Conservation (phyloP, 495 filamentous ascomycete genomes). For the Rusavskia elegans region DNA sequence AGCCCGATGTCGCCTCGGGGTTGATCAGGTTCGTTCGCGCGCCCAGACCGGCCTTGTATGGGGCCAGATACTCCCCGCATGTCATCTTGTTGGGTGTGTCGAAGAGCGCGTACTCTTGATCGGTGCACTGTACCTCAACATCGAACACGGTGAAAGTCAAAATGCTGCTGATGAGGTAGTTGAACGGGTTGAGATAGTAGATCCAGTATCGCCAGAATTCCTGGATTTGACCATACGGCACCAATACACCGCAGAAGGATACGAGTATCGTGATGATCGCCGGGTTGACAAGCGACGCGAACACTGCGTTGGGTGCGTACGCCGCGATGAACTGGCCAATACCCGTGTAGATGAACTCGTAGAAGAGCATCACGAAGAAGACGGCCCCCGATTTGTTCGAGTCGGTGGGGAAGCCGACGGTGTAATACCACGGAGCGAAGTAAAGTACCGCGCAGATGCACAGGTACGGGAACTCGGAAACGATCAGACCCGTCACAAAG, state of each 20-base stretch:
- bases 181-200: slow-evolving; percentile 50
- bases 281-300: slow-evolving; percentile 40
- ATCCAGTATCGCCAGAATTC: slow-evolving; percentile 53
- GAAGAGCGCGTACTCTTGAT: slow-evolving; percentile 34
- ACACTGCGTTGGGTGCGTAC: slow-evolving; percentile 37
- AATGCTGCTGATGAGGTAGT: slow-evolving; percentile 43
- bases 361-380: slow-evolving; percentile 31
- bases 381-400: slow-evolving; percentile 29
- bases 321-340: slow-evolving; percentile 33
- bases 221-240: slow-evolving; percentile 36
- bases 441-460: slow-evolving; percentile 41
- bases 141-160: slow-evolving; percentile 29
- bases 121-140: slow-evolving; percentile 25
- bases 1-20: slow-evolving; percentile 22
- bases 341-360: slow-evolving; percentile 29
- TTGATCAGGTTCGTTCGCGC: slow-evolving; percentile 28
- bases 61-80: slow-evolving; percentile 32
- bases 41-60: slow-evolving; percentile 14
- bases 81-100: slow-evolving; percentile 30
- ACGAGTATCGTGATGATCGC: slow-evolving; percentile 48
- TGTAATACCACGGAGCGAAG: slow-evolving; percentile 45
- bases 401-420: slow-evolving; percentile 29
- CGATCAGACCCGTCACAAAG: slow-evolving; percentile 51
- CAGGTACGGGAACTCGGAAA: slow-evolving; percentile 62
- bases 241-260: slow-evolving; percentile 47